Base-by-base conservation (phyloP, 345 rosid genomes). In the Eutrema yunnanense region DNA sequence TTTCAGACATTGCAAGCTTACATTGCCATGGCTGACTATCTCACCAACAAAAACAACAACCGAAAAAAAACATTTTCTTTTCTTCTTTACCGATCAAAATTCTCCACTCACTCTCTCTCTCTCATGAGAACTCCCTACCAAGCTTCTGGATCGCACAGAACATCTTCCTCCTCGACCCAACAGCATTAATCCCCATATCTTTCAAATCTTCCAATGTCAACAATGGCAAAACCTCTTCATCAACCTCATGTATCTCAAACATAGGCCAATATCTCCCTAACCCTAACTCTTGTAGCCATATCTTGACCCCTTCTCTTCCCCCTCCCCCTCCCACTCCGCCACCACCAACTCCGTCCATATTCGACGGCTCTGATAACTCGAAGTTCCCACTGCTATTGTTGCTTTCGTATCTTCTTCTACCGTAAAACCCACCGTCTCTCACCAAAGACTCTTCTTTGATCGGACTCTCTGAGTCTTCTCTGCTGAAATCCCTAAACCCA, bases 141-240 rank as follows among this genome's bases (percentile, higher is more conserved):
- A 90, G 94, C 88, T 86, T 88, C 83, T 88, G 96, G 55, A 90
- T 88, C 0, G 92, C 94, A 6, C 85, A 84, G 53, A 84, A 90
- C 90, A 90, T 74, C 84, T 90, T 90, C 81, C 96, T 90, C 66
- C 96, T 84, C 0, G 96, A 86, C 16, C 96, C 96, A 50, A 90
- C 94, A 3, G 92, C 96, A 80, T 72, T 90, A 40, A 90, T 88
- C 43, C 96, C 96, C 92, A 90, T 90, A 79, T 90, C 96, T 82
- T 88, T 90, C 86, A 90, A 82, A 84, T 90, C 96, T 71, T 88
- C 96, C 82, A 90, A 62, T n/a, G 96, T 88, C 74, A 90, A 82
- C 92, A 85, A 82, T 22, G 92, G 92, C 80, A 90, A 77, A 34
- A 86, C 89, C 69, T 88, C 96, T 80, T 90, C 94, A 79, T 90